Base-by-base conservation (phyloP, 106 monocot species). In the Acorus calamus region DNA sequence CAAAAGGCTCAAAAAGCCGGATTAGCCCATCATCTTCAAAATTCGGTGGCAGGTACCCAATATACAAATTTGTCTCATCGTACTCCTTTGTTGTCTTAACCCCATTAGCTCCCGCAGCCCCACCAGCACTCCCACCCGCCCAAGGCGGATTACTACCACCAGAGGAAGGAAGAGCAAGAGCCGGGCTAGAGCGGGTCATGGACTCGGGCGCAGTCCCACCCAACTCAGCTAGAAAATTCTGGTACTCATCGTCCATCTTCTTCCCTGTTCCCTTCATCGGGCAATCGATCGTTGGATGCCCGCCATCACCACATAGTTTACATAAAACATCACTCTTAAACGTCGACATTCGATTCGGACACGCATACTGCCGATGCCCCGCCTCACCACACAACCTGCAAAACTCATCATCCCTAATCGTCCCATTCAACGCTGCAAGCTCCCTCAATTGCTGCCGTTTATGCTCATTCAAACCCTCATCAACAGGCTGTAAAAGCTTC, bases 161-260 rank as follows among this genome's bases (percentile, higher is more conserved):
- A 60, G 60, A n/a, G 4, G 82, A 56, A 48, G 61, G 63, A 50
- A 79, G 56, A 5, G 71, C 49, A 69, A 76, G 55, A 45, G 66
- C 67, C 10, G 71, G 57, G 48, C 60, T 66, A 11, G 44, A 64
- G 60, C 77, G 90, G 4, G 82, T 83, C 10, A 80, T 52, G 4
- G 87, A 87, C 13, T 96, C 87, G 0, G 91, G 91, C 4, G 67
- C 78, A 50, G 80, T 68, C 4, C 90, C 94, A 50, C 90, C 94
- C 56, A 90, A 74, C 58, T 96, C 94, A 46, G 90, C 86, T 12
- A 90, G 60, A 72, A 96, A 90, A 67, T 90, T 90, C 66, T 87
- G 87, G 58, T 96, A 90, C 64, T 96, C 90, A 68, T 90, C 90
- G 56, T 90, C 94, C 80, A 90, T 87, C 64, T 96, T 96, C 76